Base-by-base conservation (phyloP, 2,329 filamentous ascomycete species). In the Eutypella sp. region DNA sequence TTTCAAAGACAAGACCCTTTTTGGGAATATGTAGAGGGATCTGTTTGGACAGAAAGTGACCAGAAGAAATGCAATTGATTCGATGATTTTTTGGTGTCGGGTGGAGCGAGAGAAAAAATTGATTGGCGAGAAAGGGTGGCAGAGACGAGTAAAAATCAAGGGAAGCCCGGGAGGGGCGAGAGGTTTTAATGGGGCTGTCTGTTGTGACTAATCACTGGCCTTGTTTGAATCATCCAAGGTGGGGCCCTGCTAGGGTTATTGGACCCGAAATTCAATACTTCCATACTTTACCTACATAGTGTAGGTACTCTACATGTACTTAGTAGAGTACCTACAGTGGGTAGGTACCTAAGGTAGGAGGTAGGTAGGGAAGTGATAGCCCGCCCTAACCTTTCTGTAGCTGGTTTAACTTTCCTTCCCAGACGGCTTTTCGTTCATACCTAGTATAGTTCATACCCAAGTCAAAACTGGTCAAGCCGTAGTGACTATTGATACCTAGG, bases 181-280 rank as follows among this genome's bases (percentile, higher is more conserved):
- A 55, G 57, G 53, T 60, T 63, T 63, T 61, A 62, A 65, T 57
- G 61, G 61, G 59, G 59, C 56, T 47, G 39, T 34, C 44, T 48
- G 48, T 54, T 56, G 61, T 60, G 61, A 63, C 60, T 64, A 63
- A 64, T 64, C 60, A 63, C 54, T 56, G 56, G 54, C 47, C 50
- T 23, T 49, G 47, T 49, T 51, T 45, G 48, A 53, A 55, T 55
- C 52, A 51, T 49, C 40, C 36, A 46, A 20, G 40, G 46, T 48
- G 52, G 52, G 38, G 23, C 24, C 7, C 16, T n/a, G 29, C 13
- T 24, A 39, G 18, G 10, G 9, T 24, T 49, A 42, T 27, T 18
- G 11, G 29, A 15, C 29, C 29, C 29, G 29, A 33, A 33, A 11
- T 33, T 33, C 29, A n/a, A n/a, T n/a, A n/a, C n/a, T n/a, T n/a